These are phyloP conservation scores for Colletotrichum cereale DNA, from an alignment of 2,329 filamentous ascomycete genomes.

Conservation along the genomic window DNA sequence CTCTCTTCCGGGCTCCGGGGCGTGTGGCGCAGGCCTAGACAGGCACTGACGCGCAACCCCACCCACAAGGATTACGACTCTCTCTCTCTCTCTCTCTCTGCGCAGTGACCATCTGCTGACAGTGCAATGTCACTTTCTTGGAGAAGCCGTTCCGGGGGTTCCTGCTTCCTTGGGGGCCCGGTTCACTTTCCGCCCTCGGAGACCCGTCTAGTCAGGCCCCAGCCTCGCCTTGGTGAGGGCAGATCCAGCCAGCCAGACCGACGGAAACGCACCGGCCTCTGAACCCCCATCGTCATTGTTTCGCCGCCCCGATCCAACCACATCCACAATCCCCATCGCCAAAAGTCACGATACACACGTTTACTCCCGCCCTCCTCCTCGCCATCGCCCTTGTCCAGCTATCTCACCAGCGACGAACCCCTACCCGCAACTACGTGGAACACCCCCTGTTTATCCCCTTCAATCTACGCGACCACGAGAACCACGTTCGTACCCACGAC, in stretches of 20 bases:
- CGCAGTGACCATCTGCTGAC: slow-evolving; percentile 19
- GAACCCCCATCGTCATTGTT: slow-evolving; percentile 37
- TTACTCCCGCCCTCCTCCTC: not conserved
- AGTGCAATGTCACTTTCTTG: slow-evolving; percentile 11
- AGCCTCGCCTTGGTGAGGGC: slow-evolving; percentile 16
- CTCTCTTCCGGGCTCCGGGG: slow-evolving; percentile 6
- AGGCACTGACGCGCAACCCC: slow-evolving; percentile 32
- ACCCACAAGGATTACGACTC: slow-evolving; percentile 19
- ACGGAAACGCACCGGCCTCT: slow-evolving; percentile 7
- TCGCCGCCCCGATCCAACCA: slow-evolving; percentile 23
- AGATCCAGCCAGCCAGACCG: slow-evolving; percentile 1
- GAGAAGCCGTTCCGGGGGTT: not conserved
- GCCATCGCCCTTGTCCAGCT: not conserved
- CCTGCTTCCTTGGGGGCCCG: not conserved
- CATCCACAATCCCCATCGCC: not conserved
- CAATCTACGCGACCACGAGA: not conserved
- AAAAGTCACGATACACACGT: slow-evolving; percentile 1
- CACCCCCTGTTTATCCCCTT: too few species aligned
- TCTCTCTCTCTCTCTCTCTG: too few species aligned
- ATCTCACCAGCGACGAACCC: not conserved
- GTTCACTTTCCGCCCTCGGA: not conserved
- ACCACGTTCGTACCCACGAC: not conserved
- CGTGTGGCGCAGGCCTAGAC: slow-evolving; percentile 32
- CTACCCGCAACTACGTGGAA: not conserved
- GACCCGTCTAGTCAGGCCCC: not conserved